phyloP scores from a whole-genome alignment of 2,329 filamentous ascomycete genomes.

The Trichoderma harzianum region DNA sequence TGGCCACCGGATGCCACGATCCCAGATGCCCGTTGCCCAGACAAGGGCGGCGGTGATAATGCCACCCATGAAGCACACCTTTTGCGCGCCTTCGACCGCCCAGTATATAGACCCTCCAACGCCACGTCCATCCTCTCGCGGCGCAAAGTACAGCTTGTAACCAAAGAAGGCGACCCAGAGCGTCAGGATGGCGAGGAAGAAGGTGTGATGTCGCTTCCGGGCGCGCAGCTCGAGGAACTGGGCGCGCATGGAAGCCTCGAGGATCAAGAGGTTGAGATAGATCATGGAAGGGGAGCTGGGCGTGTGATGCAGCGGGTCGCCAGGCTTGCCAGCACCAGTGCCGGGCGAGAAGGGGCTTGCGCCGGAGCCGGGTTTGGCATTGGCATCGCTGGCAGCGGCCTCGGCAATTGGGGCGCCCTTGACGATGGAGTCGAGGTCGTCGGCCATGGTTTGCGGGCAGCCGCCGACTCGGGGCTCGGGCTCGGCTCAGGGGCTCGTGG shows the following conservation, averaged over 20 bases:
- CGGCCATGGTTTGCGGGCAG: constrained; percentile 48
- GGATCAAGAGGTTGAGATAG: constrained; percentile 94
- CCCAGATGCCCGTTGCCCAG: constrained; percentile 96
- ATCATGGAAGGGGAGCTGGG: constrained; percentile 94
- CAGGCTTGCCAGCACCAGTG: constrained; percentile 42
- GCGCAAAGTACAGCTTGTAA: constrained; percentile 90
- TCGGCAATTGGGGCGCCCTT: constrained; percentile 75
- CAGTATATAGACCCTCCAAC: constrained; percentile 94
- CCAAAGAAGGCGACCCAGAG: constrained; percentile 81
- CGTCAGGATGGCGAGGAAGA: constrained; percentile 77
- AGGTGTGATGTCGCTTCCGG: constrained; percentile 84
- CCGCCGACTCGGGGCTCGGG: constrained; percentile 7
- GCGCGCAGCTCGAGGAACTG: constrained; percentile 90
- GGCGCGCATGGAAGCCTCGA: constrained; percentile 87
- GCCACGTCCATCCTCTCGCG: constrained; percentile 88
- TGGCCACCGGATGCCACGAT: constrained; percentile 91
- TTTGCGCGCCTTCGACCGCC: constrained; percentile 87
- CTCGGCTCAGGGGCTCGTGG: neutral
- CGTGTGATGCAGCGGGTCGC: constrained; percentile 73
- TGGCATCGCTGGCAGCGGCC: constrained; percentile 45
- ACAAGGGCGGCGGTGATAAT: constrained; percentile 82
- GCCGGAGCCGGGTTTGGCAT: constrained; percentile 39
- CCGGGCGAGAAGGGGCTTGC: constrained; percentile 44
- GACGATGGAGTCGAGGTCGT: constrained; percentile 80
- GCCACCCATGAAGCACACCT: constrained; percentile 87